Evolutionary conservation across 495 filamentous ascomycete species (phyloP), one percentile per base, ranked within the genome.

Genomic region (Rhizodiscina lignyota): DNA sequence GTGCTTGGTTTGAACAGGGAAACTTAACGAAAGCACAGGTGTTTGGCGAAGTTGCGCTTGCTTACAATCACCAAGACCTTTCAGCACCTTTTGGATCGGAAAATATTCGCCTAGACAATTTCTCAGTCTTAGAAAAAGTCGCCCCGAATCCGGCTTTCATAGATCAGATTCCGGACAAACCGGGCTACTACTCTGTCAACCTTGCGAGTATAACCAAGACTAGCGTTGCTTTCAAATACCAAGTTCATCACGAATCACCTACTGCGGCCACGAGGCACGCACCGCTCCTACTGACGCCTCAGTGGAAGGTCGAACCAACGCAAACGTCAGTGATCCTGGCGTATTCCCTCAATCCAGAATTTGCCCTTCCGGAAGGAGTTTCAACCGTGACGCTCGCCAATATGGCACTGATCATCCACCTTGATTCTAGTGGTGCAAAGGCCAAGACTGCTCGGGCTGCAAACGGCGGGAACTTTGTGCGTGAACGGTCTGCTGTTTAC

Each of bases 131-230:
- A 10, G 87, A 94, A 44, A 87, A 85, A 52, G 85, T 99, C 35
- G 89, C 86, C 2, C 83, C 85, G 15, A 99, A 99, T 54, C 83
- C 83, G 21, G 72, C 80, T 36, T 92, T 96, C 53, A 74, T 94
- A 36, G 67, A 68, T 13, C 74, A 79, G 44, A 62, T 70, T n/a
- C 38, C 56, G 13, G 76, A 83, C 24, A 76, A 67, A 37, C 63
- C 79, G 5, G 89, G 87, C 30, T 79, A 89, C 48, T 99, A 93
- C 56, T 67, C 62, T 3, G 59, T 96, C 29, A 70, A 80, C 43
- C 53, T 83, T 2, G 62, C 72, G 5, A 75, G 69, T 43, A 68
- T 94, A 35, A 63, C 70, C 32, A 78, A 72, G 37, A 76, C 81
- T 8, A 66, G 79, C 0, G 75, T 89, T 2, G 89, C 82, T 21